Evolutionary conservation across 805 yeast genomes (phyloP), one percentile per base, ranked within the genome.

Genomic region (Nakazawaea populi): DNA sequence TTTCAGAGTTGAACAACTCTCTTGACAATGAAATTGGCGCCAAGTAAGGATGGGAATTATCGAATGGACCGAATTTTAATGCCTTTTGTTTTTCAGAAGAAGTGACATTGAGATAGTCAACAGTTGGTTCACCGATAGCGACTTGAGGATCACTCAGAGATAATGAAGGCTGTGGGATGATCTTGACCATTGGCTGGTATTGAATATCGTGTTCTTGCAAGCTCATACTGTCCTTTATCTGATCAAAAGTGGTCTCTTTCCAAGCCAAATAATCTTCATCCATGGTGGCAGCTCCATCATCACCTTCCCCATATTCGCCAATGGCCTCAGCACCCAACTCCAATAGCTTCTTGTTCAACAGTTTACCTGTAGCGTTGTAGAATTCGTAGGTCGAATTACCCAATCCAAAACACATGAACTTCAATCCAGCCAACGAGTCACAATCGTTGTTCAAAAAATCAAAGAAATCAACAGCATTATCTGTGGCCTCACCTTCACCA

Each of bases 401-500:
- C 55, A 92, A 79, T 18, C 97, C 98, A 63, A 92, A 94, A 48
- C 89, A 76, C 53, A 90, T 79, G 68, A 71, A 90, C 58, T 77
- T 81, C 55, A 90, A 62, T 54, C 77, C 79, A 6, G 75, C 62
- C 59, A 91, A 72, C 48, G 69, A 68, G 53, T 76, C 80, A 28
- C 78, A 79, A 30, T 80, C 83, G 47, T 76, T 80, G 35, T 82
- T 79, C 60, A 91, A 76, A 62, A 72, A 82, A 52, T 84, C 86
- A 63, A 81, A 83, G 65, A 94, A 89, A 38, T 81, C 82, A 41
- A 79, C 78, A n/a, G 97, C 94, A 60, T 89, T 88, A 66, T 92
- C 99, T 11, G 99, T 92, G 59, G 96, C 96, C 66, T 92, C 99
- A 64, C 99, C 99, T 71, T 92, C 99, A 59, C 99, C 99, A 61